A percentile compares a stretch with the other conserved stretches of the same genome.
Evolutionary conservation across 345 rosid genomes (phyloP).

Genomic region (Kernera saxatilis): DNA sequence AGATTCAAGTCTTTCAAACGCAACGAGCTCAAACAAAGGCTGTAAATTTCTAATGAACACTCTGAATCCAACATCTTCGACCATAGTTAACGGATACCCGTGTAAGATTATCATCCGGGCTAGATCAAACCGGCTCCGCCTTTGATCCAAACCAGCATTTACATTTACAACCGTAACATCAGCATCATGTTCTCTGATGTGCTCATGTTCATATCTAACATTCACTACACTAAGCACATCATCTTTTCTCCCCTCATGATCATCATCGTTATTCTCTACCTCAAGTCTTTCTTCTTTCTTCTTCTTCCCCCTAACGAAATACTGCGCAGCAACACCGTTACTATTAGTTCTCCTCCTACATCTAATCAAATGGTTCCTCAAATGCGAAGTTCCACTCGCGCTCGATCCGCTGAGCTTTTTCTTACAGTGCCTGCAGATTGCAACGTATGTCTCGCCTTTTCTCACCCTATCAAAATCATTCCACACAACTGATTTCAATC

Average conservation of each 20-base stretch:
- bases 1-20: slow-evolving; percentile 50
- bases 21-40: slow-evolving; percentile 61
- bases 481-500: slow-evolving; percentile 84
- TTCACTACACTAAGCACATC: slow-evolving; percentile 48
- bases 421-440: slow-evolving; percentile 80
- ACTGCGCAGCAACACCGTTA: slow-evolving; percentile 37
- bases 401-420: slow-evolving; percentile 78
- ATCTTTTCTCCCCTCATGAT: slow-evolving; percentile 43
- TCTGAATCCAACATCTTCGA: slow-evolving; percentile 74
- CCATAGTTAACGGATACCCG: slow-evolving; percentile 67
- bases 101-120: slow-evolving; percentile 77
- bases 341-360: slow-evolving; percentile 46
- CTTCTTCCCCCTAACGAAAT: slow-evolving; percentile 51
- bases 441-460: slow-evolving; percentile 60
- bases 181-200: slow-evolving; percentile 33
- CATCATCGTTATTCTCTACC: slow-evolving; percentile 34
- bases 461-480: slow-evolving; percentile 78
- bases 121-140: slow-evolving; percentile 66
- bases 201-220: slow-evolving; percentile 51
- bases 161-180: slow-evolving; percentile 2
- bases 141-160: slow-evolving; percentile 46
- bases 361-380: slow-evolving; percentile 76
- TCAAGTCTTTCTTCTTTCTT: slow-evolving; percentile 45
- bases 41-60: slow-evolving; percentile 64
- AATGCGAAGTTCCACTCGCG: slow-evolving; percentile 78